A percentile compares a stretch with the other conserved stretches of the same genome.
These are phyloP conservation scores for Trichosporon coremiiforme DNA, from an alignment of 1,284 basidiomycete species.

Conservation along the genomic window DNA sequence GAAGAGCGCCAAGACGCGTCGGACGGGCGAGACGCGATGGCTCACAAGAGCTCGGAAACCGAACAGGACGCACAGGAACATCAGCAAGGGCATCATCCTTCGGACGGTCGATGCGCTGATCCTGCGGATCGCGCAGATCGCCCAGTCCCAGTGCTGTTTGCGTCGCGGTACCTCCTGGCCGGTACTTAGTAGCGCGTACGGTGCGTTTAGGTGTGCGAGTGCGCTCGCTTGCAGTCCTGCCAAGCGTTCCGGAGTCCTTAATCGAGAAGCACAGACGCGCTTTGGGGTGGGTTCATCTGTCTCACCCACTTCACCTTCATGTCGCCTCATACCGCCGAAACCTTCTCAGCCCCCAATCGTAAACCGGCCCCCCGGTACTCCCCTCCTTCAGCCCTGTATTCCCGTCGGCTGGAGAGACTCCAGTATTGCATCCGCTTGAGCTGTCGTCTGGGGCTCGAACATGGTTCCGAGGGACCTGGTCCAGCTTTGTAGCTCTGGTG, in stretches of 20 bases:
- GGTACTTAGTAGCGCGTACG: neutral
- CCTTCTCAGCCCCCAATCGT: neutral
- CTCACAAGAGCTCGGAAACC: neutral
- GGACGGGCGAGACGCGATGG: neutral
- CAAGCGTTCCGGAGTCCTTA: neutral
- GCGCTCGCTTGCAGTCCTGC: neutral
- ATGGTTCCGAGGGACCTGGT: neutral
- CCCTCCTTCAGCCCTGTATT: neutral
- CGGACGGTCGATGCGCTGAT: neutral
- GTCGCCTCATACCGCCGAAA: neutral
- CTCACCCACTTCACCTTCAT: neutral
- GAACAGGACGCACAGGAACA: neutral
- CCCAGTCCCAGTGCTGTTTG: slow-evolving; percentile 33
- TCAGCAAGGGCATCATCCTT: neutral
- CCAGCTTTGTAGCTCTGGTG: neutral
- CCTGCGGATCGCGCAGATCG: slow-evolving; percentile 9
- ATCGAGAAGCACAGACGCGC: slow-evolving; percentile 9
- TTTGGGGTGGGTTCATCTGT: slow-evolving; percentile 1
- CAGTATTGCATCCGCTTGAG: neutral
- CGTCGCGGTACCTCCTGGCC: slow-evolving; percentile 46
- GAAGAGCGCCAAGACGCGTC: neutral
- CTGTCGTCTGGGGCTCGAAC: neutral
- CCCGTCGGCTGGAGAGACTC: neutral
- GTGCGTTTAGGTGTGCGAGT: neutral
- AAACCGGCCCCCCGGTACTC: neutral